Evolutionary conservation across 1,284 basidiomycete genomes (phyloP).

Genomic region (Fomitiporia mediterranea): DNA sequence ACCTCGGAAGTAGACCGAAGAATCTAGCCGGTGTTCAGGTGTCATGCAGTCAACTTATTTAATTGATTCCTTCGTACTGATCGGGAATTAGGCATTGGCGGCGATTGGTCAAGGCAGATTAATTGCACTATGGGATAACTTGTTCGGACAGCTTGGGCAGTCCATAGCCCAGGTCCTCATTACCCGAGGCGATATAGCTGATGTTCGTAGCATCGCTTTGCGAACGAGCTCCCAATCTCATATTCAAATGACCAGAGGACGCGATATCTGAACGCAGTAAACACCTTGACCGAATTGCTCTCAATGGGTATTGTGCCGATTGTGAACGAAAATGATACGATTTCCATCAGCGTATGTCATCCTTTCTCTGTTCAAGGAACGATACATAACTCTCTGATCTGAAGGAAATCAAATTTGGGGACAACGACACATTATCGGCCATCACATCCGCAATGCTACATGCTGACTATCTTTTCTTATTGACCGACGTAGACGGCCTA

Average conservation of each 20-base stretch:
- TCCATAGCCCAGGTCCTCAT: conserved; percentile 94
- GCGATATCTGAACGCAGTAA: conserved; percentile 90
- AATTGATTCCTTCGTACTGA: neutral
- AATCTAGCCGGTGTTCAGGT: conserved; percentile 89
- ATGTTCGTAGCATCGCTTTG: conserved; percentile 52
- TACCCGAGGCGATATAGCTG: conserved; percentile 94
- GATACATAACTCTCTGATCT: neutral
- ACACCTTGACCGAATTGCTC: conserved; percentile 85
- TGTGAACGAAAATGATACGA: conserved; percentile 96
- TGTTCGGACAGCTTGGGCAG: conserved; percentile 91
- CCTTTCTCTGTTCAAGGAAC: neutral
- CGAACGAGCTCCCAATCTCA: conserved; percentile 1
- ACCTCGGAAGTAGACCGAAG: conserved; percentile 75
- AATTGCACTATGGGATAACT: conserved; percentile 95
- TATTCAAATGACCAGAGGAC: conserved; percentile 56
- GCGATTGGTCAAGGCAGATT: conserved; percentile 95
- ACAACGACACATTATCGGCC: conserved; percentile 97
- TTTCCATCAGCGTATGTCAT: conserved; percentile 82
- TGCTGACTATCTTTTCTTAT: conserved; percentile 93
- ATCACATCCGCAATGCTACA: conserved; percentile 97
- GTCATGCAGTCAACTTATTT: conserved; percentile 17
- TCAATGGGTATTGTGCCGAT: conserved; percentile 91
- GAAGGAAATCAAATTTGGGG: conserved; percentile 99
- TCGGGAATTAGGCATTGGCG: conserved; percentile 69
- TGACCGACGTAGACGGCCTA: conserved; percentile 95